Evolutionary conservation across 75 land plant genomes (phyloP).

Genomic region (Cunninghamia lanceolata): DNA sequence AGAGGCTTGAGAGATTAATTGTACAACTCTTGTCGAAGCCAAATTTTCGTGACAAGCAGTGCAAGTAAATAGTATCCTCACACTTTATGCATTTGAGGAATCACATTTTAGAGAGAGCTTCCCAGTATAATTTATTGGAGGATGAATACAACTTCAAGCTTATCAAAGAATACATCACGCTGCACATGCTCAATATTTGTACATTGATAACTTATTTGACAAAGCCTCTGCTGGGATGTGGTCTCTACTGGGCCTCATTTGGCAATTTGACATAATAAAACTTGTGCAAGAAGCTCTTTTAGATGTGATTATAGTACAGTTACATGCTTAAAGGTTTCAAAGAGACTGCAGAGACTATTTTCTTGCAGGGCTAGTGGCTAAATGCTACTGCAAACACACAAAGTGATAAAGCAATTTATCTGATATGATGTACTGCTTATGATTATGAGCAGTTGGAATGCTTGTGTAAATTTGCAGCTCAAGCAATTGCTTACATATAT

Average conservation of each 20-base stretch:
- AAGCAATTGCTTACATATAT: neutral
- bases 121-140: neutral
- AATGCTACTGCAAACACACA: neutral
- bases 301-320: neutral
- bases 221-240: neutral
- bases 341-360: neutral
- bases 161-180: neutral
- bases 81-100: conserved; percentile 1
- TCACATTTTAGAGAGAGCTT: neutral
- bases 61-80: conserved; percentile 24
- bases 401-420: neutral
- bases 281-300: neutral
- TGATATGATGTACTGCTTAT: neutral
- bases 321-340: neutral
- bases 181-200: neutral
- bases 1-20: conserved; percentile 53
- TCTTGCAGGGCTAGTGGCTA: neutral
- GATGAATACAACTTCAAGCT: neutral
- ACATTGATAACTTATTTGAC: neutral
- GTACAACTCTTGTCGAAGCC: conserved; percentile 37
- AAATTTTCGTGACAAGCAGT: conserved; percentile 54
- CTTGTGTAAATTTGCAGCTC: neutral
- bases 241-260: neutral
- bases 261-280: neutral
- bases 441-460: neutral